Evolutionary conservation across 352 stramenopile genomes (phyloP).

Genomic region (Pythium aphanidermatum): DNA sequence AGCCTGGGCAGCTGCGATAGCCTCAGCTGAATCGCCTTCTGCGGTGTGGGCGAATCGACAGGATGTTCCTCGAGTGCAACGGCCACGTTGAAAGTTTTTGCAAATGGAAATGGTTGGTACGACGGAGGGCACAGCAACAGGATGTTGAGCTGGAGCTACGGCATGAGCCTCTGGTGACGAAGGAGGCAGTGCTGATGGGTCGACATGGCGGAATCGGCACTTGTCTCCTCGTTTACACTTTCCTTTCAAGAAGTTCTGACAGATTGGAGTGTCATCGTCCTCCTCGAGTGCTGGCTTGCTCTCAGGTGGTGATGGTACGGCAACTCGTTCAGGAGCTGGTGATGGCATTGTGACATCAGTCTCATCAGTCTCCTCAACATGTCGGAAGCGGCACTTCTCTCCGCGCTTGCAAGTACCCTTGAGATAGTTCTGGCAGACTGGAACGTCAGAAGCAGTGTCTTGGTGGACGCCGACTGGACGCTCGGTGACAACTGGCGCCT

Average conservation of each 20-base stretch:
- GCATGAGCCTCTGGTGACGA: too few species aligned
- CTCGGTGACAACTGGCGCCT: not conserved
- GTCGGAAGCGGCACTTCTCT: slow-evolving; percentile 20
- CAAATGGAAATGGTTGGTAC: slow-evolving; percentile 22
- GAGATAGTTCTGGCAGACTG: slow-evolving; percentile 26
- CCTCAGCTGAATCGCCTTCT: not conserved
- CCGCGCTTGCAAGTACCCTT: slow-evolving; percentile 32
- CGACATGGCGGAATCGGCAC: slow-evolving; percentile 19
- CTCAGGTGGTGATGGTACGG: too few species aligned
- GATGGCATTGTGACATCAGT: not conserved
- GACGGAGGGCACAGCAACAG: not conserved
- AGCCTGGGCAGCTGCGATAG: not conserved
- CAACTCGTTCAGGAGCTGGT: too few species aligned
- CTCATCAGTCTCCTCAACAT: slow-evolving; percentile 9
- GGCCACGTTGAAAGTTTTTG: slow-evolving; percentile 22
- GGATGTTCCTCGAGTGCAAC: slow-evolving; percentile 19
- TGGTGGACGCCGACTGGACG: not conserved
- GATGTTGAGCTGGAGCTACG: too few species aligned
- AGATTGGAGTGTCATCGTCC: slow-evolving; percentile 16
- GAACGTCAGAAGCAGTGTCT: slow-evolving; percentile 4
- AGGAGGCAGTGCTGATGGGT: too few species aligned
- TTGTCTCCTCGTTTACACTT: slow-evolving; percentile 27
- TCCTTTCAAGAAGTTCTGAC: slow-evolving; percentile 30
- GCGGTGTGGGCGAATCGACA: slow-evolving; percentile 27
- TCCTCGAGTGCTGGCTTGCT: too few species aligned